These are phyloP conservation scores for Bassia scoparia DNA, from an alignment of 148 eudicot species.

Conservation along the genomic window DNA sequence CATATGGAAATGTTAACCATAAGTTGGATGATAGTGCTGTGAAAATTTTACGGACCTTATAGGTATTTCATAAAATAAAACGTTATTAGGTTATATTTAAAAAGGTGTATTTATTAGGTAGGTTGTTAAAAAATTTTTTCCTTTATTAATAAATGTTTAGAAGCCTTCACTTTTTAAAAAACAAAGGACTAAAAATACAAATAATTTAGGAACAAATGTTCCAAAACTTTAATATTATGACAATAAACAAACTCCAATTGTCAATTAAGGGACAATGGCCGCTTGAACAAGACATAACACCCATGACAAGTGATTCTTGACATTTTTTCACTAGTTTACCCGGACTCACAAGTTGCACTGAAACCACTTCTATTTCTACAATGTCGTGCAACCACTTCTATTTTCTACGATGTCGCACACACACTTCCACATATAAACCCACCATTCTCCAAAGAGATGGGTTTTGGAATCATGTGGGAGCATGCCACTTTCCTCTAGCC, in stretches of 20 bases:
- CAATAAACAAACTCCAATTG: not conserved
- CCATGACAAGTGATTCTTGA: not conserved
- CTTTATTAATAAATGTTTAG: too few relatives aligned
- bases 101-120: too few relatives aligned
- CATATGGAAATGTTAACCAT: too few relatives aligned
- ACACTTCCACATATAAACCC: not conserved
- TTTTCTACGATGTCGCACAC: not conserved
- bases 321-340: not conserved
- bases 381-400: too few relatives aligned
- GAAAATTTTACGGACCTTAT: too few relatives aligned
- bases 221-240: not conserved
- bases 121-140: too few relatives aligned
- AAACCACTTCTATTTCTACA: not conserved
- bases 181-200: not conserved
- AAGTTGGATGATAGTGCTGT: too few relatives aligned
- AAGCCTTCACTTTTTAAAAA: not conserved
- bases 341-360: not conserved
- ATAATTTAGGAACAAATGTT: not conserved
- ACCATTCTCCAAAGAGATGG: not conserved
- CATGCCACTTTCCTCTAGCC: too few relatives aligned
- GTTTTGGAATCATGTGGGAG: too few relatives aligned
- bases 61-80: too few relatives aligned
- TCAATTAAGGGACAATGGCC: not conserved
- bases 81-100: too few relatives aligned
- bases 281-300: not conserved